phyloP scores from a whole-genome alignment of 208 protist genomes.

The Trypanosomatidae sp. region DNA sequence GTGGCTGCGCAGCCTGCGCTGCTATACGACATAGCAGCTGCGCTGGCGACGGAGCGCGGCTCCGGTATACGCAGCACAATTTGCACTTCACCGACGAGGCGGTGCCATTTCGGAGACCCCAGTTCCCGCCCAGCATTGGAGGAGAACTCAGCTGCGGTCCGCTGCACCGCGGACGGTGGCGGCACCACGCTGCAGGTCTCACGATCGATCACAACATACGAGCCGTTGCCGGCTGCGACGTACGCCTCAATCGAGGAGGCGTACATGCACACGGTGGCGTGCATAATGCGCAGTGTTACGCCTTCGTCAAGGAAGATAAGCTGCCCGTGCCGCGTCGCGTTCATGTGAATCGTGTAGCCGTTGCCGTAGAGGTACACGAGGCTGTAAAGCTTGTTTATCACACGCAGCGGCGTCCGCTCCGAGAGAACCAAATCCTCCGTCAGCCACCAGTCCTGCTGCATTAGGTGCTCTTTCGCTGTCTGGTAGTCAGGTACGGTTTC shows the following conservation, averaged over 20 bases:
- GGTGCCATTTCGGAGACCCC: conserved; percentile 3
- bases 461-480: conserved; percentile 35
- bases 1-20: background rate
- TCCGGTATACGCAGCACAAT: conserved; percentile 24
- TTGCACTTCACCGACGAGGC: conserved; percentile 23
- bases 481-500: conserved; percentile 55
- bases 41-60: conserved; percentile 1
- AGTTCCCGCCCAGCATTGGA: background rate
- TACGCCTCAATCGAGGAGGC: conserved; percentile 58
- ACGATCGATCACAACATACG: conserved; percentile 59
- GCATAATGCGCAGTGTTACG: conserved; percentile 63
- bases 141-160: background rate
- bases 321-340: conserved; percentile 19
- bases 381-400: conserved; percentile 39
- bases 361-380: conserved; percentile 62
- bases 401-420: conserved; percentile 40
- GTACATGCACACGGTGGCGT: conserved; percentile 54
- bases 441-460: conserved; percentile 52
- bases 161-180: background rate
- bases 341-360: conserved; percentile 63
- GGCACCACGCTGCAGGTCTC: conserved; percentile 30
- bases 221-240: conserved; percentile 58
- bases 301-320: conserved; percentile 67
- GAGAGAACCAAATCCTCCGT: conserved; percentile 49
- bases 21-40: background rate